Base-by-base conservation (phyloP, 305 asterid genomes). In the Plantago lanceolata region DNA sequence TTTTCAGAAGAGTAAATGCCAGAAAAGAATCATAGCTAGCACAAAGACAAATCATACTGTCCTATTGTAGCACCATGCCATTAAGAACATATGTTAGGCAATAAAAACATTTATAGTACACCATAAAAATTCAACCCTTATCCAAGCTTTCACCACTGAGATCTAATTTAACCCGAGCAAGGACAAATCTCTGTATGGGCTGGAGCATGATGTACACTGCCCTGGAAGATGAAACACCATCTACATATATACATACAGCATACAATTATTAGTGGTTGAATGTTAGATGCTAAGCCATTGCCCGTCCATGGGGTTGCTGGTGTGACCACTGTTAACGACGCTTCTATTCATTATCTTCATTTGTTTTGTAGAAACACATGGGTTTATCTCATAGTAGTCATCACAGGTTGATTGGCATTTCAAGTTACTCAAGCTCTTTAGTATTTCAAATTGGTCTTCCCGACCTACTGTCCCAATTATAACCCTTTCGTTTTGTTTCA, bases 1-100 rank as follows among this genome's bases (percentile, higher is more conserved):
- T n/a, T 47, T 48, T 56, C 64, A 45, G 50, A 53, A 48, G 47
- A 66, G 19, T 19, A 64, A 67, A 70, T 24, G 54, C 58, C 45
- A 40, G 14, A 69, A 50, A 12, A 28, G 20, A 29, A 56, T 28
- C 45, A 9, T 4, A 56, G 18, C 20, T 28, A 19, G 1, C 40
- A n/a, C 16, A 33, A 29, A 17, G 29, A 7, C 18, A 50, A 14
- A 51, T 20, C n/a, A 26, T 21, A 18, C 24, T 51, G n/a, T 1
- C 28, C 17, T 51, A 51, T 51, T 51, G 57, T 12, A 20, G 28
- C 6, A 26, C 15, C 31, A 15, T 35, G 9, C 8, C 20, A 24
- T 55, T 55, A 16, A 55, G 59, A 28, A 40, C 47, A 40, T 2
- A 6, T 35, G 12, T 40, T 12, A 1, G 16, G 4, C 2, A 11